phyloP scores from a whole-genome alignment of 495 filamentous ascomycete genomes.

The Aspergillus wentii region DNA sequence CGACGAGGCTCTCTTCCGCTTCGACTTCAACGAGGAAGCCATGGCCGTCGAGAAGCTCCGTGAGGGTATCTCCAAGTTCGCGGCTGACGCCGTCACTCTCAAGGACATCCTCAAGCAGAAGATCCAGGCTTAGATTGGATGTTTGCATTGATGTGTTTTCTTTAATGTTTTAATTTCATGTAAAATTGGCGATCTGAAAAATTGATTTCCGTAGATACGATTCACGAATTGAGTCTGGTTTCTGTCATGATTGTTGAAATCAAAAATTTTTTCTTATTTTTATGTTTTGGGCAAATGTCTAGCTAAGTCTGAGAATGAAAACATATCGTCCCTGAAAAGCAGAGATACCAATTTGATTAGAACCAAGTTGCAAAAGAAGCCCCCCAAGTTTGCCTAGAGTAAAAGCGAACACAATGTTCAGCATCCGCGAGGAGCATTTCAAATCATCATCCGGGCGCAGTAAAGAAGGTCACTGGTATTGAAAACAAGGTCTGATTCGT shows the following conservation, averaged over 20 bases:
- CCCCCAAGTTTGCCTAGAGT: too few relatives aligned
- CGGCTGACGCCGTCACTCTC: constrained; percentile 88
- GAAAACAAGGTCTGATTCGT: constrained; percentile 1
- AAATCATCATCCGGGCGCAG: too few relatives aligned
- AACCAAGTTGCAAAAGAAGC: too few relatives aligned
- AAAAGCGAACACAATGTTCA: too few relatives aligned
- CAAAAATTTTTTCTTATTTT: too few relatives aligned
- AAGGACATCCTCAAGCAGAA: constrained; percentile 88
- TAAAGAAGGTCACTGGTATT: not conserved
- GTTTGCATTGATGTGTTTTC: constrained; percentile 9
- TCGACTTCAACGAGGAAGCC: constrained; percentile 98
- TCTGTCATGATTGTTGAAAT: too few relatives aligned
- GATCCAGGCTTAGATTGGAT: constrained; percentile 52
- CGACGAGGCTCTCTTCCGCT: constrained; percentile 88
- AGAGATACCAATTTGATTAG: too few relatives aligned
- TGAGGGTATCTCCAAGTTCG: constrained; percentile 98
- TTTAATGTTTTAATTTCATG: constrained; percentile 3
- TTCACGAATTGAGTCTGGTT: constrained; percentile 20
- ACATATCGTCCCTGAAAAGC: too few relatives aligned
- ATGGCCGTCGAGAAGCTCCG: constrained; percentile 99
- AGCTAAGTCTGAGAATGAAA: too few relatives aligned
- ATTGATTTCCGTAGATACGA: constrained; percentile 33
- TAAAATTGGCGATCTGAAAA: constrained; percentile 18
- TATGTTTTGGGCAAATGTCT: too few relatives aligned
- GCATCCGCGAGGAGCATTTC: too few relatives aligned